A percentile compares a stretch with the other conserved stretches of the same genome.
Conservation (phyloP, 1,139 yeast species). For the Diutina sp. region DNA sequence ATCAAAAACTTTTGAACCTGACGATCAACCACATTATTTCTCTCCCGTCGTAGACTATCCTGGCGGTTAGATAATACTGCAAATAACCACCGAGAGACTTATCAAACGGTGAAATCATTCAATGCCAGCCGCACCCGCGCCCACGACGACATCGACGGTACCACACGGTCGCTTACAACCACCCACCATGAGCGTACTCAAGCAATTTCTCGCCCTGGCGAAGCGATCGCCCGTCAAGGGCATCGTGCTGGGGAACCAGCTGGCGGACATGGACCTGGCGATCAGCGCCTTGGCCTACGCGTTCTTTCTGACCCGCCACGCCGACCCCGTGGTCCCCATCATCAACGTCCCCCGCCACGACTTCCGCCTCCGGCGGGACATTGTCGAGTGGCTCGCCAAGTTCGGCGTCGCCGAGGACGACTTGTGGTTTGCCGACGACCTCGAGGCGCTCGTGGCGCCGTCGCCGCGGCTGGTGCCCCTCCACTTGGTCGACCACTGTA, state of each 20-base stretch:
- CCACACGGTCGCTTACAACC: neutral
- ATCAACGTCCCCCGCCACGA: conserved; percentile 62
- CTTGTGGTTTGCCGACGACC: conserved; percentile 58
- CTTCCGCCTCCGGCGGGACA: conserved; percentile 58
- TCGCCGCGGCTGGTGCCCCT: conserved; percentile 18
- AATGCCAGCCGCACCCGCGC: neutral
- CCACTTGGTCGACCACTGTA: conserved; percentile 75
- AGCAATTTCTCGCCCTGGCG: neutral
- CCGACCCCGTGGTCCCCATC: conserved; percentile 39
- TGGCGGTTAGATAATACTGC: too few species aligned
- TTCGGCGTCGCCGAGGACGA: conserved; percentile 34
- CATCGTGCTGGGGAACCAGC: conserved; percentile 75
- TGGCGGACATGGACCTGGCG: conserved; percentile 80
- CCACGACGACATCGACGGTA: too few species aligned
- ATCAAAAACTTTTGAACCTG: too few species aligned
- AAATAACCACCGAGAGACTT: too few species aligned
- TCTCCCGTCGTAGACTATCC: too few species aligned
- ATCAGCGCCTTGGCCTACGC: conserved; percentile 64
- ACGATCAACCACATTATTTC: too few species aligned
- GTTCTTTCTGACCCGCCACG: conserved; percentile 27
- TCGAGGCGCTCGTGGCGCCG: conserved; percentile 13
- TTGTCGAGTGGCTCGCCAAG: conserved; percentile 37
- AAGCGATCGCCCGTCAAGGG: neutral
- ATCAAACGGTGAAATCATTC: too few species aligned
- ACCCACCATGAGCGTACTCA: neutral